Evolutionary conservation across 1,284 basidiomycete genomes (phyloP).

Genomic region (Cutaneotrichosporon cyanovorans): DNA sequence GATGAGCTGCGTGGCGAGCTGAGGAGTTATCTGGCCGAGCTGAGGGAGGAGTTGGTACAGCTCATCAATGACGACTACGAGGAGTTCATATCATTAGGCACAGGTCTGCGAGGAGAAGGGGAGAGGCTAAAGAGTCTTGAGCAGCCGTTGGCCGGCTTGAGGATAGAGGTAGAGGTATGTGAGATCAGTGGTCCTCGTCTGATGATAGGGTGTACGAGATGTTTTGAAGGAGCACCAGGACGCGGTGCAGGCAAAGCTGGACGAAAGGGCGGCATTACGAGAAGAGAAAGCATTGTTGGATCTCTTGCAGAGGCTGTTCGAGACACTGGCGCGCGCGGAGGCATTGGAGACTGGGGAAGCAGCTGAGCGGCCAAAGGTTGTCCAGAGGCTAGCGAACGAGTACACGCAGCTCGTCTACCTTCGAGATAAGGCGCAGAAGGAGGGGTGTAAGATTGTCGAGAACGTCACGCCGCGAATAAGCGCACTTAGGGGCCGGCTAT

Average conservation of each 20-base stretch:
- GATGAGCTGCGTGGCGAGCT: constrained; percentile 80
- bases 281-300: constrained; percentile 82
- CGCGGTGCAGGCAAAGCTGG: constrained; percentile 67
- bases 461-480: constrained; percentile 67
- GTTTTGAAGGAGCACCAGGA: constrained; percentile 52
- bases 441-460: constrained; percentile 68
- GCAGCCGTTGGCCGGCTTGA: constrained; percentile 58
- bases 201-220: constrained; percentile 30
- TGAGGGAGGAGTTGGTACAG: constrained; percentile 87
- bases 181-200: not conserved
- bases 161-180: constrained; percentile 61
- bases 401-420: constrained; percentile 91
- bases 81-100: constrained; percentile 91
- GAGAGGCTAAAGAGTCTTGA: constrained; percentile 60
- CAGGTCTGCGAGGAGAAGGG: constrained; percentile 76
- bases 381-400: constrained; percentile 76
- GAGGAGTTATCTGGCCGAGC: constrained; percentile 67
- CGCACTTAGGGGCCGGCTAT: constrained; percentile 71
- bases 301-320: constrained; percentile 76
- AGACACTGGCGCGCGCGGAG: constrained; percentile 74
- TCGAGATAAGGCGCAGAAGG: constrained; percentile 65
- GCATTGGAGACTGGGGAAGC: constrained; percentile 50
- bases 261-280: constrained; percentile 62
- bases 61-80: constrained; percentile 98
- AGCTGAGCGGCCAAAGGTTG: constrained; percentile 54